Conservation (phyloP, 306 rosid species). For the Crotalaria pallida region DNA sequence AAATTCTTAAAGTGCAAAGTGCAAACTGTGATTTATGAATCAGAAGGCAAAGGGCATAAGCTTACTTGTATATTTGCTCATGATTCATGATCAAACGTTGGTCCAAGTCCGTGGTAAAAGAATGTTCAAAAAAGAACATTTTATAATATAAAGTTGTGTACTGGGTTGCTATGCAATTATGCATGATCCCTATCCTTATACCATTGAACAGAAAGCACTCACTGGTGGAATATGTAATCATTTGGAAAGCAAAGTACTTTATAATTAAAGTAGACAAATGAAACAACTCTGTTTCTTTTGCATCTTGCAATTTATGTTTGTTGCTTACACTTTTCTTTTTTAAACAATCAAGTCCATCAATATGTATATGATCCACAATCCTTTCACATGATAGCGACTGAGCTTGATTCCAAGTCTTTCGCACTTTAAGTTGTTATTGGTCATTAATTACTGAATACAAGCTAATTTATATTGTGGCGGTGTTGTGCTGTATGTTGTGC, state of each 20-base stretch:
- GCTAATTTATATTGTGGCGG: not conserved
- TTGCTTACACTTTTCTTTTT: not conserved
- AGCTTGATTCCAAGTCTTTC: not conserved
- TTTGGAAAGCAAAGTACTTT: not conserved
- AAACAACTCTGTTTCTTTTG: not conserved
- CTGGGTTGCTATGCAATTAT: no score
- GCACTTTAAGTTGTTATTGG: not conserved
- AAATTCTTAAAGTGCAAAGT: slow-evolving; percentile 13
- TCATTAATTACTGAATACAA: not conserved
- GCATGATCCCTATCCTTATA: slow-evolving; percentile 25
- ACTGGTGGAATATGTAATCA: slow-evolving; percentile 28
- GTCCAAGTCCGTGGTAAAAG: slow-evolving; percentile 21
- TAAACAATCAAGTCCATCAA: not conserved
- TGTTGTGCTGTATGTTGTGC: no score
- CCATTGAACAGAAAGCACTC: slow-evolving; percentile 1
- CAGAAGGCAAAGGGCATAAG: slow-evolving; percentile 16
- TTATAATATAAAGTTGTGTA: slow-evolving; percentile 18
- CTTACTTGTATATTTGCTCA: slow-evolving; percentile 27
- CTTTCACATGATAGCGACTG: not conserved
- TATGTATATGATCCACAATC: not conserved
- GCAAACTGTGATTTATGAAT: slow-evolving; percentile 24
- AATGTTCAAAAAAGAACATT: not conserved
- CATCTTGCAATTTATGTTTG: not conserved
- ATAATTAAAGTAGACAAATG: not conserved
- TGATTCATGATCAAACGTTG: slow-evolving; percentile 11